phyloP scores from a whole-genome alignment of 176 grass and related monocot species.

The Juncus inflexus region DNA sequence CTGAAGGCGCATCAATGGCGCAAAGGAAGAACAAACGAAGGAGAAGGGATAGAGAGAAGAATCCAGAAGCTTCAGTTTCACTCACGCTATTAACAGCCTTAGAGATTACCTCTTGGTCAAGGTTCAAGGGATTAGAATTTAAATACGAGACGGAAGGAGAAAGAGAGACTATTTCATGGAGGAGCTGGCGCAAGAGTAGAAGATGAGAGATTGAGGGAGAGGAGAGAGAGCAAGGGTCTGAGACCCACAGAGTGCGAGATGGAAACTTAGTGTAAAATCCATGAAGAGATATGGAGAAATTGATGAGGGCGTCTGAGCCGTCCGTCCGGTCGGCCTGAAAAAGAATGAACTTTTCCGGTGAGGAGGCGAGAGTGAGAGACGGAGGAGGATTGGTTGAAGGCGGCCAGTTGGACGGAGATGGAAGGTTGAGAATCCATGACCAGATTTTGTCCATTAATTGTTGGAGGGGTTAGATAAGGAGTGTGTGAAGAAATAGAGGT shows the following conservation, averaged over 20 bases:
- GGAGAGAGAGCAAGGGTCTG: slow-evolving; percentile 19
- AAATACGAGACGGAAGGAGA: slow-evolving; percentile 39
- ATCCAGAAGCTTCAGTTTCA: slow-evolving; percentile 25
- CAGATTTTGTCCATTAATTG: slow-evolving; percentile 68
- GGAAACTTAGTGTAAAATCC: slow-evolving; percentile 11
- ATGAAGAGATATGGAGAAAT: slow-evolving; percentile 46
- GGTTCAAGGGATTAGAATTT: not conserved
- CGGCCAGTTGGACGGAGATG: slow-evolving; percentile 9
- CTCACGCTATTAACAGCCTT: not conserved
- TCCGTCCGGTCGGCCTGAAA: slow-evolving; percentile 31
- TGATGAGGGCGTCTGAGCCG: slow-evolving; percentile 9
- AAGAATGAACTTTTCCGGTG: slow-evolving; percentile 47
- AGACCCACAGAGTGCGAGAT: slow-evolving; percentile 48
- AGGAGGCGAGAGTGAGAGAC: slow-evolving; percentile 29
- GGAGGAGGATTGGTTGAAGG: slow-evolving; percentile 11
- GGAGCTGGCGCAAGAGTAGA: slow-evolving; percentile 55
- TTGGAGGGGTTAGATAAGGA: not conserved
- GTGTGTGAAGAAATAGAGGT: slow-evolving; percentile 2
- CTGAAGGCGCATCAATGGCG: slow-evolving; percentile 50
- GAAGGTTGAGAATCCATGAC: slow-evolving; percentile 46
- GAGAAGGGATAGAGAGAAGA: slow-evolving; percentile 59
- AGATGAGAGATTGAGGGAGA: slow-evolving; percentile 17
- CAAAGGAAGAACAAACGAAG: slow-evolving; percentile 84
- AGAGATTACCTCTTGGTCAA: slow-evolving; percentile 32
- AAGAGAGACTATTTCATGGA: slow-evolving; percentile 43